Percentiles rank a stretch among this genome's conserved stretches.
Conservation (phyloP, 1,284 basidiomycete species). For the Butyriboletus regius region DNA sequence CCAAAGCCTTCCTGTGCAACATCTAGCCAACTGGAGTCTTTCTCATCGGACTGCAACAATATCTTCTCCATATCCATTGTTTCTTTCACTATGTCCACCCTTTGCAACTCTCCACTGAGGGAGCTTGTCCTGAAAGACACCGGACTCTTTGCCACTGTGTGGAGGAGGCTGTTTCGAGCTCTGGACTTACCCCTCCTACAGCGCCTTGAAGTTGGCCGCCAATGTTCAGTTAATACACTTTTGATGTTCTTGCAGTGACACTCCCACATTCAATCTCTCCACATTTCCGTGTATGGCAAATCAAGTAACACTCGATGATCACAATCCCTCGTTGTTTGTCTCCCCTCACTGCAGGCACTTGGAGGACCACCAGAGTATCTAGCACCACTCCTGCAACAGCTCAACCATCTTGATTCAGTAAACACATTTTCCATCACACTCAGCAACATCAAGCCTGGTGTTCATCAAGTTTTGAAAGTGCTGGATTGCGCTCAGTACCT, state of each 20-base stretch:
- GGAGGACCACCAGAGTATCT: neutral
- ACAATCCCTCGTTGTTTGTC: neutral
- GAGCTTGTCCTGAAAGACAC: neutral
- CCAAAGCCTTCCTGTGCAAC: too few species aligned
- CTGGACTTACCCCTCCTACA: neutral
- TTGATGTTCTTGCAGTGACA: neutral
- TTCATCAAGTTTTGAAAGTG: neutral
- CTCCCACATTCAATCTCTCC: neutral
- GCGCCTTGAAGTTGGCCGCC: neutral
- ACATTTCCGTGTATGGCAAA: neutral
- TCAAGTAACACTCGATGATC: too few species aligned
- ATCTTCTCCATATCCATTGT: too few species aligned
- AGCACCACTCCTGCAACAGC: neutral
- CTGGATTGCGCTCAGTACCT: neutral
- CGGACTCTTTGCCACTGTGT: neutral
- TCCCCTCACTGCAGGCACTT: neutral
- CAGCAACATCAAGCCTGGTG: too few species aligned
- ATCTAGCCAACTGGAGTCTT: too few species aligned
- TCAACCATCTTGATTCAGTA: neutral
- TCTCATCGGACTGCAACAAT: too few species aligned
- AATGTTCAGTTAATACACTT: neutral
- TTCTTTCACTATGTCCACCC: neutral
- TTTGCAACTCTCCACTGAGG: neutral
- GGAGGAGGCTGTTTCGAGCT: neutral
- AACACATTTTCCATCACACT: too few species aligned